Evolutionary conservation across 257 asterid genomes (phyloP).

Genomic region (Solanum piurae): DNA sequence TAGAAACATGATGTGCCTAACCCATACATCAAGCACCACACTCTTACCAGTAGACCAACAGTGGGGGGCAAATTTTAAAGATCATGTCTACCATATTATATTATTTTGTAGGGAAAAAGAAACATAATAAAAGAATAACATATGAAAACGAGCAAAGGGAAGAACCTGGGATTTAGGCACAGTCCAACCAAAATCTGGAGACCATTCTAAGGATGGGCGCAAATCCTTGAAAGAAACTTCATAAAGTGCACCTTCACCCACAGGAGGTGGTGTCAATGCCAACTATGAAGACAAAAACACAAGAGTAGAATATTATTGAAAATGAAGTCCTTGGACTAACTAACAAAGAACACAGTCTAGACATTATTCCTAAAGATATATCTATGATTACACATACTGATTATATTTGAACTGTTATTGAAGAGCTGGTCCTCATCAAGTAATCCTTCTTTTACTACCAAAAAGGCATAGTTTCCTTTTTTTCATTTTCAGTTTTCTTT

Average conservation of each 20-base stretch:
- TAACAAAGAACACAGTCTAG: neutral
- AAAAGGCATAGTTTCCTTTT: neutral
- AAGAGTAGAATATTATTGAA: neutral
- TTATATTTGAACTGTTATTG: neutral
- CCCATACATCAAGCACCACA: neutral
- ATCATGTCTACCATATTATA: neutral
- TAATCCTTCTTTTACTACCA: neutral
- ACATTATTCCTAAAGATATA: neutral
- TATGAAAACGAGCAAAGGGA: neutral
- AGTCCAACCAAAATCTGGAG: slow-evolving; percentile 58
- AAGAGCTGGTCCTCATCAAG: neutral
- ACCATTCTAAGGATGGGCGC: slow-evolving; percentile 87
- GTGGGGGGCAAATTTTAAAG: neutral
- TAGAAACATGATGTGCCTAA: neutral
- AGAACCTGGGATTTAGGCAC: slow-evolving; percentile 46
- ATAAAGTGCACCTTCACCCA: slow-evolving; percentile 61
- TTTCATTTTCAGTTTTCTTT: neutral
- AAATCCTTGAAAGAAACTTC: slow-evolving; percentile 37
- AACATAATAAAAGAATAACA: neutral
- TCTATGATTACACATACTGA: neutral
- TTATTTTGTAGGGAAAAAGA: neutral
- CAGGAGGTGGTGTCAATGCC: slow-evolving; percentile 44
- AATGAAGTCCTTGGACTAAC: neutral
- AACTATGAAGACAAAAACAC: slow-evolving; percentile 27
- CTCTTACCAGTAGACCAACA: neutral